phyloP scores from a whole-genome alignment of 1,139 yeast species.

The Geotrichum bryndzae region DNA sequence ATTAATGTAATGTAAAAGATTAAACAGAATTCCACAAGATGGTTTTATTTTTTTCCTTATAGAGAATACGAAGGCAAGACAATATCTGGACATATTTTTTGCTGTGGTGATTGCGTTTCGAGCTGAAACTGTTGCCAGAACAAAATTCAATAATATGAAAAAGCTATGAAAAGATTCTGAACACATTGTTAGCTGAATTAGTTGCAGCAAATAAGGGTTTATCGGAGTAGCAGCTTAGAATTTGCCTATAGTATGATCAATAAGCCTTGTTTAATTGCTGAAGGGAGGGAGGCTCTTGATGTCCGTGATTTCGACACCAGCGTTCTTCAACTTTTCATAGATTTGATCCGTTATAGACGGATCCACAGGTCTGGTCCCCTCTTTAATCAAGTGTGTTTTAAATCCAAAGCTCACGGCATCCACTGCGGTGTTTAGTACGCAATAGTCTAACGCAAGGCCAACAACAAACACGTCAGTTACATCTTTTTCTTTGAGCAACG shows the following conservation, averaged over 20 bases:
- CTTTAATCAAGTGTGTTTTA: conserved; percentile 53
- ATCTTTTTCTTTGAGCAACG: conserved; percentile 40
- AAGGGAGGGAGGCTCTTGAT: background rate
- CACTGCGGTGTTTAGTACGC: conserved; percentile 70
- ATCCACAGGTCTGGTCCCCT: conserved; percentile 48
- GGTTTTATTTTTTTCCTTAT: background rate
- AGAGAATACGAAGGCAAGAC: background rate
- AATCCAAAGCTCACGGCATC: conserved; percentile 62
- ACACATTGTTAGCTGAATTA: too few species aligned
- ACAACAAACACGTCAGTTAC: conserved; percentile 64
- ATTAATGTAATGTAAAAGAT: background rate
- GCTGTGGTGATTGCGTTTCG: background rate
- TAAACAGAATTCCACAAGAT: background rate
- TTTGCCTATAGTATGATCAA: too few species aligned
- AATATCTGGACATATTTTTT: background rate
- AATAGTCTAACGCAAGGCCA: conserved; percentile 82
- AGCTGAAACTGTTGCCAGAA: background rate
- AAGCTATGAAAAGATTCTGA: background rate
- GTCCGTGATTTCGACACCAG: conserved; percentile 11
- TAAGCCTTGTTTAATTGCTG: too few species aligned
- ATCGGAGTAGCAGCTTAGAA: too few species aligned
- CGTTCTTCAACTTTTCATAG: conserved; percentile 1
- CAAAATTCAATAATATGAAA: background rate
- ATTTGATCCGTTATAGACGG: conserved; percentile 26
- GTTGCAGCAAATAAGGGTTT: too few species aligned